Percentiles rank a stretch among this genome's conserved stretches.
phyloP scores from a whole-genome alignment of 2,329 filamentous ascomycete genomes.

The Penicillium nordicum region DNA sequence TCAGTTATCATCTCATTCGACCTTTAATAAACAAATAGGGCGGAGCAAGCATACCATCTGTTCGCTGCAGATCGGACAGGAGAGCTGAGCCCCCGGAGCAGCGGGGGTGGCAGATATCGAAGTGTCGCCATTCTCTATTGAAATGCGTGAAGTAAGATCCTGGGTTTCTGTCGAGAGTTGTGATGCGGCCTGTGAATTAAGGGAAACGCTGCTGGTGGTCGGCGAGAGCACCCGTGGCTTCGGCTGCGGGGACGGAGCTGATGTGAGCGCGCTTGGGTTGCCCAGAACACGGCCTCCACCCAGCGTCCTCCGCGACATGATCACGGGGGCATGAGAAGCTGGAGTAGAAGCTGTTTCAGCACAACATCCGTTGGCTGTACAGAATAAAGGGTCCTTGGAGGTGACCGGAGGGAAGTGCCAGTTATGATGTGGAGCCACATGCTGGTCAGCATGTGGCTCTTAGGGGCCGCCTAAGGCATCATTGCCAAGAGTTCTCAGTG shows the following conservation, averaged over 20 bases:
- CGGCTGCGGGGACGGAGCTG: slow-evolving; percentile 45
- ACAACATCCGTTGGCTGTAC: slow-evolving; percentile 20
- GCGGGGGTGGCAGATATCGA: slow-evolving; percentile 49
- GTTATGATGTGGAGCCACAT: slow-evolving; percentile 17
- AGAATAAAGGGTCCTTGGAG: slow-evolving; percentile 10
- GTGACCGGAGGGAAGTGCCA: slow-evolving; percentile 9
- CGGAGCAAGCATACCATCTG: slow-evolving; percentile 69
- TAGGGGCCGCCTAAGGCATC: slow-evolving; percentile 14
- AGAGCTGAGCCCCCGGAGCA: slow-evolving; percentile 64
- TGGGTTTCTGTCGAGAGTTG: slow-evolving; percentile 68
- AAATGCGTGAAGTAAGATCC: slow-evolving; percentile 78
- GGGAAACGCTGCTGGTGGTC: slow-evolving; percentile 70
- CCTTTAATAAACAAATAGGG: background rate
- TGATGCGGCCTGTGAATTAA: slow-evolving; percentile 69
- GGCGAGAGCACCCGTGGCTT: slow-evolving; percentile 54
- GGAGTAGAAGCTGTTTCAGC: slow-evolving; percentile 15
- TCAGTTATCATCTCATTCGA: slow-evolving; percentile 1
- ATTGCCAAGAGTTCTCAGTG: slow-evolving; percentile 2
- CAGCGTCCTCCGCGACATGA: slow-evolving; percentile 80
- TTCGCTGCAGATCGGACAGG: slow-evolving; percentile 97
- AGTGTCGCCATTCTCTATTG: slow-evolving; percentile 59
- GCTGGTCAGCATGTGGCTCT: slow-evolving; percentile 1
- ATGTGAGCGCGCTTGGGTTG: slow-evolving; percentile 75
- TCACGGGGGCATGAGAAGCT: slow-evolving; percentile 39
- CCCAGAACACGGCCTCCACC: slow-evolving; percentile 90